These are phyloP conservation scores for Populus hybrid DNA, from an alignment of 441 rosid genomes.

Conservation along the genomic window DNA sequence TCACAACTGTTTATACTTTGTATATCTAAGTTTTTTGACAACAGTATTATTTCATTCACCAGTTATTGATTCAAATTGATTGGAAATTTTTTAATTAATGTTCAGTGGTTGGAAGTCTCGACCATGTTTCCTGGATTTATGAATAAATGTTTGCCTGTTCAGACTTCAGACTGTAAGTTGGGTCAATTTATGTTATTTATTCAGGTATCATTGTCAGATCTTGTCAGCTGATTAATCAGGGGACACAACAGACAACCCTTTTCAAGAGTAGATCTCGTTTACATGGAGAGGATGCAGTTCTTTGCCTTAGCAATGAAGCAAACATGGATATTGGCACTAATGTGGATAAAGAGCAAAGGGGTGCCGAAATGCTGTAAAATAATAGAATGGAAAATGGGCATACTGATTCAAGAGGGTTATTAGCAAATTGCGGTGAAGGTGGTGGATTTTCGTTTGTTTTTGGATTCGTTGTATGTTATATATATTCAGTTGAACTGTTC, in stretches of 20 bases:
- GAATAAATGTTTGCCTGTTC: not conserved
- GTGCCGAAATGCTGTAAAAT: constrained; percentile 18
- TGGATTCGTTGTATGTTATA: not conserved
- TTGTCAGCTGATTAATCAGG: constrained; percentile 5
- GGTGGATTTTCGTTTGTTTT: not conserved
- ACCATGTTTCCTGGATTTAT: not conserved
- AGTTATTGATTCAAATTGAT: not conserved
- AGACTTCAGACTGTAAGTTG: not conserved
- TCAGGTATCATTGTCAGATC: constrained; percentile 3
- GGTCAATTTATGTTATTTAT: not conserved
- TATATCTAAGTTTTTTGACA: not conserved
- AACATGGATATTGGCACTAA: not conserved
- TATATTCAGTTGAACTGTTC: constrained; percentile 9
- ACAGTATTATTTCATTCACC: not conserved
- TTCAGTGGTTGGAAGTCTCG: not conserved
- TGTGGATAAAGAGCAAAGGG: constrained; percentile 7
- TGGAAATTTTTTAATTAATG: not conserved
- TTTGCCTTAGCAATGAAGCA: not conserved
- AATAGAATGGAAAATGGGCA: not conserved
- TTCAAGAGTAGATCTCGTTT: not conserved
- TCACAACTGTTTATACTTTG: not conserved
- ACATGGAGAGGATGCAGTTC: not conserved
- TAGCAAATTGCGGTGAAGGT: not conserved
- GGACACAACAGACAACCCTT: not conserved
- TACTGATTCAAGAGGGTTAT: constrained; percentile 11